Evolutionary conservation across 2,329 filamentous ascomycete species (phyloP).

Genomic region (Aureobasidium pullulans): DNA sequence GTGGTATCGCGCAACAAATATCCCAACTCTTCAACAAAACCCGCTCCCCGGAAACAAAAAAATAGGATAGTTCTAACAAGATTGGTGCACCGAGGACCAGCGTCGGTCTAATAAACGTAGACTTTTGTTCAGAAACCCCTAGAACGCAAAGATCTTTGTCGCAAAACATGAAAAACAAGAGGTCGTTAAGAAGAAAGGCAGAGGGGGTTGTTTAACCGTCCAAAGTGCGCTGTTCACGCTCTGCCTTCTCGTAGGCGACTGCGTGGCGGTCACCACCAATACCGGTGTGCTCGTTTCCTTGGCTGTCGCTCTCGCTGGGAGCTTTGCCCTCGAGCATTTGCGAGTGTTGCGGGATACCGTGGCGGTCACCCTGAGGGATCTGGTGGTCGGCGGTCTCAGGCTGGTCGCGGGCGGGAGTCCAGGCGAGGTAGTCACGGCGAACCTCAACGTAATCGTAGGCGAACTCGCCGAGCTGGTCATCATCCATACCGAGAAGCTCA

Average conservation of each 20-base stretch:
- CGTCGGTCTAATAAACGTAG: conserved; percentile 1
- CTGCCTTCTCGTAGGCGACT: conserved; percentile 40
- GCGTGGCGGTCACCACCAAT: conserved; percentile 47
- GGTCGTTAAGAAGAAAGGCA: not conserved
- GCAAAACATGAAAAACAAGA: not conserved
- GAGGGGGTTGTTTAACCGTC: not conserved
- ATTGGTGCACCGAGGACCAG: conserved; percentile 11
- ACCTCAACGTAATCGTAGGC: conserved; percentile 89
- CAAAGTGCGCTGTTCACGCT: conserved; percentile 19
- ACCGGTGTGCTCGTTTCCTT: conserved; percentile 39
- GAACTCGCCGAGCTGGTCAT: conserved; percentile 84
- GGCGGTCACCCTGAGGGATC: conserved; percentile 57
- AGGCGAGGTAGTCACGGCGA: conserved; percentile 78
- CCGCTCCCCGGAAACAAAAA: conserved; percentile 1
- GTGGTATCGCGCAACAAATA: conserved; percentile 10
- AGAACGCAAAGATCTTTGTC: not conserved
- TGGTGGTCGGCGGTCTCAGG: conserved; percentile 52
- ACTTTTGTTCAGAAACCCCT: not conserved
- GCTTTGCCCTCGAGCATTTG: conserved; percentile 55
- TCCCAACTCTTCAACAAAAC: not conserved
- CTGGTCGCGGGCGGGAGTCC: conserved; percentile 68
- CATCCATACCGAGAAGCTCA: conserved; percentile 80
- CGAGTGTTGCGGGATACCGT: conserved; percentile 65
- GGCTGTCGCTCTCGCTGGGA: conserved; percentile 35
- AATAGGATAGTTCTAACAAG: not conserved